Conservation (phyloP, 495 filamentous ascomycete genomes). For the Hypoxylon perforatum region DNA sequence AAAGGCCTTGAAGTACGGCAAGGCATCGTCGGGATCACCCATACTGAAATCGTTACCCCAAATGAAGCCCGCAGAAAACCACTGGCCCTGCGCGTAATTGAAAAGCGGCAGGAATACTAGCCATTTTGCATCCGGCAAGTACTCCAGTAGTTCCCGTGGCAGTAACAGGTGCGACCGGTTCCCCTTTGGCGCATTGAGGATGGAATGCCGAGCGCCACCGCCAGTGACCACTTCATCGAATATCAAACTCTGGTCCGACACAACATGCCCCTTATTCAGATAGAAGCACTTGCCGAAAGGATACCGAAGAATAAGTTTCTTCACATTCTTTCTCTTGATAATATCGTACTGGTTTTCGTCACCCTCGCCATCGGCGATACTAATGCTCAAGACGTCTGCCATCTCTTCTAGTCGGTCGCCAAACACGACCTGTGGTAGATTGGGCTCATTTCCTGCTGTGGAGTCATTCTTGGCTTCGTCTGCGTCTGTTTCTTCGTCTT, state of each 20-base stretch:
- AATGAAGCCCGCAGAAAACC: conserved; percentile 75
- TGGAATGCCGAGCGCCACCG: conserved; percentile 11
- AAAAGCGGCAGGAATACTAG: conserved; percentile 73
- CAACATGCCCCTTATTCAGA: conserved; percentile 29
- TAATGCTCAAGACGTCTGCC: conserved; percentile 29
- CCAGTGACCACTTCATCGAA: conserved; percentile 31
- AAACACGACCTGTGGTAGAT: background rate
- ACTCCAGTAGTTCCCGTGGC: conserved; percentile 36
- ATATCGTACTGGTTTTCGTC: conserved; percentile 12
- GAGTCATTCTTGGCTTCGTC: conserved; percentile 4
- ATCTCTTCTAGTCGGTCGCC: conserved; percentile 31
- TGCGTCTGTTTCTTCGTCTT: conserved; percentile 22
- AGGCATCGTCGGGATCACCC: conserved; percentile 49
- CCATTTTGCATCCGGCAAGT: conserved; percentile 64
- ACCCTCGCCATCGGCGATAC: conserved; percentile 1
- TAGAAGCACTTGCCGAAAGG: conserved; percentile 40
- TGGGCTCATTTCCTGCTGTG: conserved; percentile 1
- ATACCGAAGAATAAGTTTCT: conserved; percentile 34
- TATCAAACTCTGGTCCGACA: conserved; percentile 18
- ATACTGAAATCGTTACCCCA: conserved; percentile 66
- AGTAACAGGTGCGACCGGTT: conserved; percentile 25
- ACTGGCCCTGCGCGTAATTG: conserved; percentile 74
- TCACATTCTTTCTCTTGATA: conserved; percentile 30
- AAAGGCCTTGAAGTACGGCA: conserved; percentile 63
- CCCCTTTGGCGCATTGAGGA: conserved; percentile 7